Evolutionary conservation across 2,329 filamentous ascomycete genomes (phyloP), one percentile per base, ranked within the genome.

Genomic region (Penicillium sp.): DNA sequence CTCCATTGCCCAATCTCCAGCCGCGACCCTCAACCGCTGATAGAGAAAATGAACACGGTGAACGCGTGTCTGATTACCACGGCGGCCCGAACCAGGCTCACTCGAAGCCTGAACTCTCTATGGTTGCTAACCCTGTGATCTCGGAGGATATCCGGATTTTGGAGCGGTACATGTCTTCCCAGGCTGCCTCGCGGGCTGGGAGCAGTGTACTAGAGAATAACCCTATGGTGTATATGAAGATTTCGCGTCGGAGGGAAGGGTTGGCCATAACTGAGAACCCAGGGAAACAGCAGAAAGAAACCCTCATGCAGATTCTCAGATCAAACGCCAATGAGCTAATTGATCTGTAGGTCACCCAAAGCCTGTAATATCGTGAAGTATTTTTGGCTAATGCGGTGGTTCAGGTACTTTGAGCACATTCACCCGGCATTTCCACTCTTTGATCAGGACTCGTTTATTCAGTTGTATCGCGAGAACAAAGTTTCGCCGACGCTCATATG

Each of bases 381-480:
- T 13, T 47, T 26, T 19, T 50, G 31, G 30, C 58, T 56, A 44
- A 56, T 41, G 23, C 52, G 19, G 31, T 56, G 15, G 44, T 45
- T 23, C 67, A 81, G 79, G 13, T 84, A 84, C 67, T 84, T 84
- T 61, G 70, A 75, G 7, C 78, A 82, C 59, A 76, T 82, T 8
- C 83, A 86, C 66, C 73, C 73, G 3, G 83, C 82, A 26, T 82
- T 86, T 60, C 85, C 85, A 0, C 67, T 86, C 0, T 70, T 86
- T 1, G 83, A 86, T 57, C 79, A 83, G 52, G 66, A 72, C 0
- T 78, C 79, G 2, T 82, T 86, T 56, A 70, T 77, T 7, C 71
- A 71, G 1, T 77, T 80, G 21, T 80, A 79, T 56, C 68, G 56
- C 45, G 79, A 79, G 59, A 74, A 79, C 3, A 74, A 75, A 3